Conservation (phyloP, 331 rosid species). For the Malus hybrid region DNA sequence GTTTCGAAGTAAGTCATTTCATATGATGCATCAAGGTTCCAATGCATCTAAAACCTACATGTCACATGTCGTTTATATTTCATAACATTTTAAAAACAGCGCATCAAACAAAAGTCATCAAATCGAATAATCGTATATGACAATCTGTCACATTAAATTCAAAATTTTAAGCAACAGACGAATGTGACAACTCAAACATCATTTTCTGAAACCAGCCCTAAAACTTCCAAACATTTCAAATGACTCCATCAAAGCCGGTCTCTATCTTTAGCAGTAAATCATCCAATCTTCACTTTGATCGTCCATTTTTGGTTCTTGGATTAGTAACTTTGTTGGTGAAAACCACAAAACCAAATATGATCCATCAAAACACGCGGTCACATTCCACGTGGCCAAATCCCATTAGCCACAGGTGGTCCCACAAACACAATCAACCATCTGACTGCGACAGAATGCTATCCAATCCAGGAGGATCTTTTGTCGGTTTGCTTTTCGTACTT, state of each 20-base stretch:
- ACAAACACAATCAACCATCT: neutral
- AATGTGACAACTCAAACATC: too few relatives aligned
- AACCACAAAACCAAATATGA: neutral
- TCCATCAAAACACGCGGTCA: neutral
- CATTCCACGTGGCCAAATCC: neutral
- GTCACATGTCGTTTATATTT: too few relatives aligned
- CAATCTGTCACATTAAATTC: too few relatives aligned
- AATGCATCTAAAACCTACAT: too few relatives aligned
- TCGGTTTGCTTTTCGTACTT: conserved; percentile 19
- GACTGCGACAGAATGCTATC: neutral
- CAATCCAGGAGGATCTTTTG: conserved; percentile 31
- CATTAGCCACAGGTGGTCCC: neutral
- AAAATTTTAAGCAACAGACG: too few relatives aligned
- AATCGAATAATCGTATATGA: accelerated
- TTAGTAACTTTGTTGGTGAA: neutral
- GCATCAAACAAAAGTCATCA: too few relatives aligned
- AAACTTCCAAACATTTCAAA: too few relatives aligned
- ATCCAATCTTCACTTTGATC: neutral
- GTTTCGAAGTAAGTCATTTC: accelerated
- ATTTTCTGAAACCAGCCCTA: too few relatives aligned
- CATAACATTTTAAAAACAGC: too few relatives aligned
- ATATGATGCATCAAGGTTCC: too few relatives aligned
- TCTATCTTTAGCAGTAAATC: neutral
- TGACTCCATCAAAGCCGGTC: neutral
- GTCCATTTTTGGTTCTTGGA: neutral